Conservation (phyloP, 306 rosid genomes). For the Castanopsis chinensis region DNA sequence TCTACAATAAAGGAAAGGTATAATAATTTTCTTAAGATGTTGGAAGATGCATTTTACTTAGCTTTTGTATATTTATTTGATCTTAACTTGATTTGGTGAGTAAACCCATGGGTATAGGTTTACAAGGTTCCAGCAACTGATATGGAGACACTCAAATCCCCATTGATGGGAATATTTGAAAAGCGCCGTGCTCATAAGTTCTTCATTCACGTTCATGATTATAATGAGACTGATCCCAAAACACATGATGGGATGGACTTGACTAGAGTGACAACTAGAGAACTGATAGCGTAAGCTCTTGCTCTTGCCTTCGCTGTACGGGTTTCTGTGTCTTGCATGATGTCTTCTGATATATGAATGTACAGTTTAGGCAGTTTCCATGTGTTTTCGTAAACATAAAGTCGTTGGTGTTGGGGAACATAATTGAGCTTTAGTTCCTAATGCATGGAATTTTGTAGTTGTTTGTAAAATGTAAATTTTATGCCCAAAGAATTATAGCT, state of each 20-base stretch:
- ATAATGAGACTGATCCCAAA: slow-evolving; percentile 73
- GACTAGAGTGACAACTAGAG: slow-evolving; percentile 78
- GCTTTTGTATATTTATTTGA: neutral
- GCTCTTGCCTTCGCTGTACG: slow-evolving; percentile 2
- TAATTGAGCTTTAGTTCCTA: neutral
- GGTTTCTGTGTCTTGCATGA: neutral
- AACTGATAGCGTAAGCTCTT: slow-evolving; percentile 70
- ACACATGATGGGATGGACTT: slow-evolving; percentile 90
- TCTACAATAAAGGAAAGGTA: slow-evolving; percentile 82
- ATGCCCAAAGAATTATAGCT: neutral
- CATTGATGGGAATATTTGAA: slow-evolving; percentile 95
- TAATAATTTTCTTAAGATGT: neutral
- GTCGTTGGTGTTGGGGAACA: neutral
- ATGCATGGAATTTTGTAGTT: neutral
- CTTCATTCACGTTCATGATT: slow-evolving; percentile 82
- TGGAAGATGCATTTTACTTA: neutral
- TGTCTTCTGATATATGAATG: slow-evolving; percentile 2
- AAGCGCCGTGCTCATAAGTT: slow-evolving; percentile 95
- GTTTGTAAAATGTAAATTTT: neutral
- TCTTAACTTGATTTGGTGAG: slow-evolving; percentile 10
- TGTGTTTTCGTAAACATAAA: neutral
- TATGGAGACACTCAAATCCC: slow-evolving; percentile 91
- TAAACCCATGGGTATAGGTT: slow-evolving; percentile 43
- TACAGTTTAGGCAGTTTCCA: neutral
- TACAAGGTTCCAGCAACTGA: slow-evolving; percentile 93